Base-by-base conservation (phyloP, 2,329 filamentous ascomycete species). In the Lasiodiplodia theobromae region DNA sequence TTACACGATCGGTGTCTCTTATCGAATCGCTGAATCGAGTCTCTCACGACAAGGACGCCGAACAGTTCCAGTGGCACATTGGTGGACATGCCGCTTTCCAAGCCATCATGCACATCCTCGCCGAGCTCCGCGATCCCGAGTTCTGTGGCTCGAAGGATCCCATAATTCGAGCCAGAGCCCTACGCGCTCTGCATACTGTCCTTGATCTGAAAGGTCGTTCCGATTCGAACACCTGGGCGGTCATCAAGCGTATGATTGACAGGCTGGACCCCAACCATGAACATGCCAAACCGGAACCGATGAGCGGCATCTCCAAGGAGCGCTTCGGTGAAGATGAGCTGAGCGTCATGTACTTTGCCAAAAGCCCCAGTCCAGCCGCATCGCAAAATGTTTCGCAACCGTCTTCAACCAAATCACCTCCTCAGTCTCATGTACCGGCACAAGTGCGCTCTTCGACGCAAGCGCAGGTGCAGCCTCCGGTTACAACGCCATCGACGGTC, bases 11-110 rank as follows among this genome's bases (percentile, higher is more conserved):
- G 1, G 72, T 80, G n/a, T 79, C 76, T 37, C 76, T 75, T 34
- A 76, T 80, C 44, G 78, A 80, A 60, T 76, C 77, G 0, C 69
- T 80, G 16, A 80, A 80, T 54, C 72, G 73, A 31, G 77, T 77
- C 3, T 74, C 74, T 4, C 71, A 75, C 18, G 78, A 80, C 69
- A 73, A 76, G 3, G 76, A 79, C 25, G 77, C 74, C 12, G 77
- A 76, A 58, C 76, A 75, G 3, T 80, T 79, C 57, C 77, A 77
- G 25, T 80, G 78, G 78, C 78, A 80, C 63, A 78, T 80, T 65
- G 76, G 77, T 10, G 67, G 68, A 12, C 69, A 71, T 40, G 68
- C 70, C 14, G 56, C 70, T 1, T 71, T 72, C 44, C 70, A 71
- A 64, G 68, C 69, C n/a, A 79, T 80, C 53, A 79, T 79, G 76